Evolutionary conservation across 441 rosid genomes (phyloP), one percentile per base, ranked within the genome.

Genomic region (Erodium texanum): DNA sequence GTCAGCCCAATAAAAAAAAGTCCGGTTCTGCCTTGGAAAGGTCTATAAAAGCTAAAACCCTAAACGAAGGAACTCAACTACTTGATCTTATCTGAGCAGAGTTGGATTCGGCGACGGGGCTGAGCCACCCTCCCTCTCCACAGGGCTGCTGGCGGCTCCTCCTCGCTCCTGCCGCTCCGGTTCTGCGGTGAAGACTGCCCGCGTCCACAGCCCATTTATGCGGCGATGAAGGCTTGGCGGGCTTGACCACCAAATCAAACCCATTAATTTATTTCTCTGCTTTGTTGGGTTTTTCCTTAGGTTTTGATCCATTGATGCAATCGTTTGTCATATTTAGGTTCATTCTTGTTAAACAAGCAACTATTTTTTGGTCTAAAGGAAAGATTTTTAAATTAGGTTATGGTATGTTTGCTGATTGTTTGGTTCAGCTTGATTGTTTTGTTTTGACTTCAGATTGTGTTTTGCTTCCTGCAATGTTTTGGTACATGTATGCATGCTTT

Each of bases 21-120:
- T 38, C 45, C 45, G 45, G 45, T 11, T 61, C 14, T 2, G n/a
- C 11, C 32, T 7, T 10, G 32, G 15, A 24, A 22, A 32, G 59
- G 59, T 52, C 64, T 59, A 59, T 59, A 20, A 20, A n/a, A 29
- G 5, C 65, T 6, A 8, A 58, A 68, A 19, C 68, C 76, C 76
- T 73, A 73, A 12, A 0, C 3, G 2, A 7, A 18, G 12, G 24
- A 3, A 3, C 2, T 5, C 16, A 64, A 64, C 72, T 73, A 73
- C 76, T 73, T 73, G 76, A 73, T 70, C 73, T 70, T 70, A 70
- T 70, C 73, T 29, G 73, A 70, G 73, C 68, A 61, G 68, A 52
- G 59, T 52, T 50, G 58, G 58, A 50, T 16, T 50, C 58, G 58
- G 58, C 58, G 58, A 50, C 58, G 14, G 58, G 58, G 58, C 58